A percentile compares a stretch with the other conserved stretches of the same genome.
Conservation (phyloP, 805 yeast species). For the Kluyveromyces starmeri region DNA sequence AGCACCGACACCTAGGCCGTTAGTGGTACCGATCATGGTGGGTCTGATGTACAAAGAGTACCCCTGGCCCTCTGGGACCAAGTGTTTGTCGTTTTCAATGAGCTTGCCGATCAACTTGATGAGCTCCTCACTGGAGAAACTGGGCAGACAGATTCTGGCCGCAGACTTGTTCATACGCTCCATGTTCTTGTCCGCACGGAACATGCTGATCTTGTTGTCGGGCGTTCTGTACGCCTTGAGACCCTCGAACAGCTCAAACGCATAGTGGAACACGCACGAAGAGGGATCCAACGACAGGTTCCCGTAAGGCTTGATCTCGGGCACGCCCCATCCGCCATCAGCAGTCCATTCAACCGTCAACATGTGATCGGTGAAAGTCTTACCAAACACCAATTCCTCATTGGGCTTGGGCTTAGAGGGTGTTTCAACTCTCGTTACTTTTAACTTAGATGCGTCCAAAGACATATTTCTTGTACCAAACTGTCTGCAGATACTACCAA, state of each 20-base stretch:
- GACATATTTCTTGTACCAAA: too few species aligned
- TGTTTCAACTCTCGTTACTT: slow-evolving; percentile 35
- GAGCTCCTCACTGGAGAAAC: slow-evolving; percentile 71
- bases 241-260: slow-evolving; percentile 93
- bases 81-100: slow-evolving; percentile 61
- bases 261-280: slow-evolving; percentile 85
- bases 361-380: slow-evolving; percentile 81
- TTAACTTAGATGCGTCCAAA: slow-evolving; percentile 47
- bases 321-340: slow-evolving; percentile 77
- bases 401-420: slow-evolving; percentile 53
- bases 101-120: slow-evolving; percentile 68
- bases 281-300: slow-evolving; percentile 76
- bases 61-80: slow-evolving; percentile 81
- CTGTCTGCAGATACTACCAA: too few species aligned
- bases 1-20: slow-evolving; percentile 75
- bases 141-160: slow-evolving; percentile 80
- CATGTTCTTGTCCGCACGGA: slow-evolving; percentile 92
- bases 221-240: slow-evolving; percentile 76
- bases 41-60: slow-evolving; percentile 92
- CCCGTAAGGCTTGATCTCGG: slow-evolving; percentile 80
- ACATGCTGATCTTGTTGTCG: slow-evolving; percentile 63
- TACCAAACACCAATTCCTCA: slow-evolving; percentile 60
- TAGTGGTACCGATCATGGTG: slow-evolving; percentile 87
- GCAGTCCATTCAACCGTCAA: slow-evolving; percentile 75
- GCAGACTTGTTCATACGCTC: slow-evolving; percentile 83